Base-by-base conservation (phyloP, 805 yeast genomes). In the Myxozyma neglecta region DNA sequence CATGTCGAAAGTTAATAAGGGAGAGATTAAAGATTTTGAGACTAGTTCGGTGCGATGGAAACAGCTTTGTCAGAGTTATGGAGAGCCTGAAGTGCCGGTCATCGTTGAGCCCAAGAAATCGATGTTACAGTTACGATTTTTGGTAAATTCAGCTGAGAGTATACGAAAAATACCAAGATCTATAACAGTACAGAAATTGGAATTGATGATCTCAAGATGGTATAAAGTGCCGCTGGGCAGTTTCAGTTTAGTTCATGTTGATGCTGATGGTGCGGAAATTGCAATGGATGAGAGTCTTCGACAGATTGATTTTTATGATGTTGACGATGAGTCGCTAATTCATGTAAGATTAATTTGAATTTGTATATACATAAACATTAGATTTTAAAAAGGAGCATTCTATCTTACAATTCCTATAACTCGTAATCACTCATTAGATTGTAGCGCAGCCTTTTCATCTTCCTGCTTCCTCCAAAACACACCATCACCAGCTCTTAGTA, bases 1-100 rank as follows among this genome's bases (percentile, higher is more conserved):
- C 62, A 75, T 88, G 35, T 78, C 85, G 5, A 79, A 79, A 63
- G 82, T 88, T 0, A 70, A 68, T n/a, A 61, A 69, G 18, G 69
- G 70, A 6, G 51, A 58, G 11, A 65, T 70, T 9, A 18, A 18
- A 43, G 24, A 48, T 1, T 68, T 67, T 49, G 70, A 72, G 54
- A 40, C 49, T 39, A 32, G 51, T 58, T 10, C 39, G 45, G 40
- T 39, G 18, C 70, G 81, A 35, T 86, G 88, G 87, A 47, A 53
- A 2, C 40, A 71, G 32, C 76, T 84, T n/a, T 69, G 75, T 9
- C 45, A 61, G 6, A 39, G 18, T 13, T 57, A 63, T 18, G 66
- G 66, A 3, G 32, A 42, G 29, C 58, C 64, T 3, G 32, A 18
- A 2, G 7, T 34, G 3, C 40, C 53, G n/a, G 53, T 14, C 9